Conservation (phyloP, 2,329 filamentous ascomycete species). For the Ophiostoma triangulosporum region DNA sequence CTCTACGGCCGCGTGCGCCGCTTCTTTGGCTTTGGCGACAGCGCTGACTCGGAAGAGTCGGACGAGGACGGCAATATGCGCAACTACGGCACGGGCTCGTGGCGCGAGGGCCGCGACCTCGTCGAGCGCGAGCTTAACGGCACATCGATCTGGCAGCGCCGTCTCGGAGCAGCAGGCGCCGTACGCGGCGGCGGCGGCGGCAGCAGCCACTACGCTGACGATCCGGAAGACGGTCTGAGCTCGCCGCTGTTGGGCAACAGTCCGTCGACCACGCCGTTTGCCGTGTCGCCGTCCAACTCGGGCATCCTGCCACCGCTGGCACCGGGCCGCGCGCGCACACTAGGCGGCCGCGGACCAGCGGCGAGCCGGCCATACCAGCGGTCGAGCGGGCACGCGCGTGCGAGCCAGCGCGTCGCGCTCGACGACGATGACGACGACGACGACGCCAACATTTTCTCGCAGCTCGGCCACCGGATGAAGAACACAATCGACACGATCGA, state of each 20-base stretch:
- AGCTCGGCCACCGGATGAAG: constrained; percentile 70
- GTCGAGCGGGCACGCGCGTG: background rate
- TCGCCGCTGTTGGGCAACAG: constrained; percentile 13
- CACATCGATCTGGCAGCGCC: constrained; percentile 38
- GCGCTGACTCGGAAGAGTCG: constrained; percentile 57
- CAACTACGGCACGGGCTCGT: constrained; percentile 63
- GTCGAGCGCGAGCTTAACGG: constrained; percentile 76
- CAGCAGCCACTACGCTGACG: constrained; percentile 3
- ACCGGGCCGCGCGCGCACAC: constrained; percentile 14
- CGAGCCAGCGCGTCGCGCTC: background rate
- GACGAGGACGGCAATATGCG: constrained; percentile 54
- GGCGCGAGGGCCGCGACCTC: constrained; percentile 82
- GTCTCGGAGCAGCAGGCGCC: constrained; percentile 25
- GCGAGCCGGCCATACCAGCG: background rate
- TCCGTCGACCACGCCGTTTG: constrained; percentile 30
- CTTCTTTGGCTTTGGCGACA: constrained; percentile 59
- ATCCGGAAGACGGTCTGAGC: constrained; percentile 1
- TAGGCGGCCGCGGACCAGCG: constrained; percentile 14
- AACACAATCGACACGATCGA: constrained; percentile 84
- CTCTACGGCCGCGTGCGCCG: constrained; percentile 72
- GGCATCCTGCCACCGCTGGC: constrained; percentile 12
- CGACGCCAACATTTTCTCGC: constrained; percentile 71
- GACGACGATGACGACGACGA: constrained; percentile 40
- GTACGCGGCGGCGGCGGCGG: constrained; percentile 30
- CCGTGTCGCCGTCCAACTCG: constrained; percentile 23